phyloP scores from a whole-genome alignment of 2,329 filamentous ascomycete genomes.

The Arthroderma uncinatum region DNA sequence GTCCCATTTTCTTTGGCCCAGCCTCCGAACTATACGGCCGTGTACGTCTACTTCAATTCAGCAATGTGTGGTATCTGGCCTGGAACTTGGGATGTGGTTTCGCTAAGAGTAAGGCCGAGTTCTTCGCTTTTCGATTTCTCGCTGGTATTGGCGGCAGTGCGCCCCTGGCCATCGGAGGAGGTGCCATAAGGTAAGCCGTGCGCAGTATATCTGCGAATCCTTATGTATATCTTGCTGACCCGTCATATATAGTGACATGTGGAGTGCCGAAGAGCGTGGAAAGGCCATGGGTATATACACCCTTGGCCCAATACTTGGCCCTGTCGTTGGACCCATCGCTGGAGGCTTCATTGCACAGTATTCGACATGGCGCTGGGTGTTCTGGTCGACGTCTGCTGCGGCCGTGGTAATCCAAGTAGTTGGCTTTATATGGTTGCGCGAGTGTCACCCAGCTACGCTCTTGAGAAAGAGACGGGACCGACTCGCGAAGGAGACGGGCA shows the following conservation, averaged over 20 bases:
- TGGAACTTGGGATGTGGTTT: conserved; percentile 53
- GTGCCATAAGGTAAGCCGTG: conserved; percentile 28
- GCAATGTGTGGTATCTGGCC: conserved; percentile 45
- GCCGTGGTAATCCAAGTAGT: conserved; percentile 17
- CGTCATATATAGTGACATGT: conserved; percentile 45
- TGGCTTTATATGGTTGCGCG: conserved; percentile 30
- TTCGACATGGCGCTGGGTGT: conserved; percentile 63
- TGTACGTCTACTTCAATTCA: conserved; percentile 42
- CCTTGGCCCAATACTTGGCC: conserved; percentile 53
- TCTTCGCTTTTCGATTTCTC: conserved; percentile 49
- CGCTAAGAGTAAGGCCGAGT: conserved; percentile 41
- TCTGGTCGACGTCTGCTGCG: conserved; percentile 45
- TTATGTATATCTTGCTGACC: background rate
- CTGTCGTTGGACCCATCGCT: conserved; percentile 49
- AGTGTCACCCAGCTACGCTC: conserved; percentile 39
- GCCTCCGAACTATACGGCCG: conserved; percentile 19
- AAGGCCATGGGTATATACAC: conserved; percentile 53
- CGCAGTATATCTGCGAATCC: background rate
- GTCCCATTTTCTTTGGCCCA: too few species aligned
- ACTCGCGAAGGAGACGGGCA: conserved; percentile 34
- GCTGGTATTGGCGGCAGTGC: conserved; percentile 49
- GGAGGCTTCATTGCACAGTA: conserved; percentile 54
- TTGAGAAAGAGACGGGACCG: conserved; percentile 30
- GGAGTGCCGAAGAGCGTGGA: conserved; percentile 50
- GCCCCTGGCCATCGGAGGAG: conserved; percentile 26